Evolutionary conservation across 2,329 filamentous ascomycete genomes (phyloP), one percentile per base, ranked within the genome.

Genomic region (Fusarium decemcellulare): DNA sequence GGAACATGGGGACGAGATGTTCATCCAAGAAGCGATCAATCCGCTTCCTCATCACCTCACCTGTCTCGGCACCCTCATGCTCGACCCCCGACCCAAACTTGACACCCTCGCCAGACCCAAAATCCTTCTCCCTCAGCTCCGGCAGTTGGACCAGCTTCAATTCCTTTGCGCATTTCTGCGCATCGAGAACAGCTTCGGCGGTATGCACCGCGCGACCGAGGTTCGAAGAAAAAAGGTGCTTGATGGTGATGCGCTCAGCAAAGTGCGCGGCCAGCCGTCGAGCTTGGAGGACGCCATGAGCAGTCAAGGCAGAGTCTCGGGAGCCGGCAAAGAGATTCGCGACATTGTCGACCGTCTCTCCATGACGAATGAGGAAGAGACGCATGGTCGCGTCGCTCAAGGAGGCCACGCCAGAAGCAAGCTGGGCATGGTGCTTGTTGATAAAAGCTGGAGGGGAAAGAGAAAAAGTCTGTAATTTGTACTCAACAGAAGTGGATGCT

Each of bases 271-370:
- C 94, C 1, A 97, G 85, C 32, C 89, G 88, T 46, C 86, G 88
- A n/a, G 92, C 90, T 79, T 97, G 94, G 51, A 95, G 85, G 54
- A 92, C 87, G 59, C 94, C 94, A 81, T 97, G 93, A 68, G 90
- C 91, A 27, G 94, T 97, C 72, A 97, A 84, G 42, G 89, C 83
- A 2, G 94, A 95, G 81, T 97, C 93, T 78, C 90, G 92, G 54
- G 90, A 88, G 63, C 94, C 94, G 72, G 94, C 94, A 55, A 92
- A 95, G 63, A 93, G 81, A 58, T 90, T 88, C 42, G 91, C 92
- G 62, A 96, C 91, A 79, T 97, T 97, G 81, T 97, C 93, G 70
- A 97, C 92, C 15, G 93, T 95, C 82, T 97, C 94, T 76, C 91
- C 94, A 84, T 97, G 94, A 60, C 94, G 91, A 74, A 97, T 89